Percentiles rank a stretch among this genome's conserved stretches.
Conservation (phyloP, 2,329 filamentous ascomycete genomes). For the Fusarium ambrosium region DNA sequence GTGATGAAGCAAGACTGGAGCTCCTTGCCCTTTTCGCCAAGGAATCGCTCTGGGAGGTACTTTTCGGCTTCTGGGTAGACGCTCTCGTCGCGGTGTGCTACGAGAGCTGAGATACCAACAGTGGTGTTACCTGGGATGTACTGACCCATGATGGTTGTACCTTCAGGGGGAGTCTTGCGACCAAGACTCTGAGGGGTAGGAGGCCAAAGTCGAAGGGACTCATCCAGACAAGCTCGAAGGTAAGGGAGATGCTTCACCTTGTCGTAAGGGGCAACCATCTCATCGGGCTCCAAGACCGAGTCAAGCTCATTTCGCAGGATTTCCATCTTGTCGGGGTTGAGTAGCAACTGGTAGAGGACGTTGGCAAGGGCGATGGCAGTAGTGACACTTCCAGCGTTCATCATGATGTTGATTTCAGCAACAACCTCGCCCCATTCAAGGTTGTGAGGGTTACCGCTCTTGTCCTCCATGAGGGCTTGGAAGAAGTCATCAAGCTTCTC, state of each 20-base stretch:
- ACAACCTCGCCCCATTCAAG: constrained; percentile 70
- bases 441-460: constrained; percentile 50
- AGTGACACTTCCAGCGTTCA: constrained; percentile 65
- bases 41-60: neutral
- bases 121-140: neutral
- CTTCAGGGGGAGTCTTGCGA: constrained; percentile 5
- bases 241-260: constrained; percentile 10
- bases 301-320: constrained; percentile 61
- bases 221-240: constrained; percentile 3
- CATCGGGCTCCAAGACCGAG: constrained; percentile 2
- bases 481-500: constrained; percentile 72
- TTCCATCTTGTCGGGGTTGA: constrained; percentile 57
- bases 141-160: neutral
- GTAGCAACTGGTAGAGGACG: constrained; percentile 64
- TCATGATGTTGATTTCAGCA: constrained; percentile 67
- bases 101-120: neutral
- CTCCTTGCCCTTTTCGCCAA: constrained; percentile 6
- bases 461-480: constrained; percentile 64
- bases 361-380: constrained; percentile 65
- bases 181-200: neutral
- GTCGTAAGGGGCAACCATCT: constrained; percentile 8
- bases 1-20: neutral
- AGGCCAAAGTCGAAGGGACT: constrained; percentile 7
- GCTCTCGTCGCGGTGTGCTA: neutral
- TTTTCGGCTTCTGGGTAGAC: neutral